Evolutionary conservation across 148 eudicot genomes (phyloP).

Genomic region (Nepenthes gracilis): DNA sequence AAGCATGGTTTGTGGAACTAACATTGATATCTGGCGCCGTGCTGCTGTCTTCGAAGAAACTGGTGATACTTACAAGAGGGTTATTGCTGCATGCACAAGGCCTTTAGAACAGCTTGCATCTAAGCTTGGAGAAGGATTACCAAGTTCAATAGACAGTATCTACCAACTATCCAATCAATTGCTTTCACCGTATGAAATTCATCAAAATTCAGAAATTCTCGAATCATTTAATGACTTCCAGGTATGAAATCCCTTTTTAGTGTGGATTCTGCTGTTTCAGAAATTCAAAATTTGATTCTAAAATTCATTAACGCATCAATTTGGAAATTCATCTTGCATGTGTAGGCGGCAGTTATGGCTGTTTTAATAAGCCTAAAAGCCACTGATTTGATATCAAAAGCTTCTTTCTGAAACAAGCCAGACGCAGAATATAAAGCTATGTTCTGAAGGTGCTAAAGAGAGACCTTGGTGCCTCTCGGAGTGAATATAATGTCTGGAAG

Average conservation of each 20-base stretch:
- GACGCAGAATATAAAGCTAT: no score
- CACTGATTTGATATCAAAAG: not conserved
- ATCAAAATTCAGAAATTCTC: slow-evolving; percentile 29
- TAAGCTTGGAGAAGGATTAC: slow-evolving; percentile 51
- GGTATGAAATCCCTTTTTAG: slow-evolving; percentile 22
- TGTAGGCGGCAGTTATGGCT: no score
- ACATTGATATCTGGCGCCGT: slow-evolving; percentile 80
- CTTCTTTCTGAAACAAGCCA: not conserved
- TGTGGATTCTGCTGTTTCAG: not conserved
- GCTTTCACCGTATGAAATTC: slow-evolving; percentile 36
- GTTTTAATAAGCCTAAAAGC: no score
- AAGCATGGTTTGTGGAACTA: slow-evolving; percentile 79
- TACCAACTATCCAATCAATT: slow-evolving; percentile 57
- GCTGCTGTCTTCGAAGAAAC: slow-evolving; percentile 92
- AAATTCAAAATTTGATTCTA: no score
- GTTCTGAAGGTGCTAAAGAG: no score
- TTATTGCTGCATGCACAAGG: slow-evolving; percentile 51
- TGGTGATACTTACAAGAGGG: slow-evolving; percentile 85
- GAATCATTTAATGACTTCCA: slow-evolving; percentile 69
- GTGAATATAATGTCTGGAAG: no score
- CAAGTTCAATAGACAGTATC: slow-evolving; percentile 33
- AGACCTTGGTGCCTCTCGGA: no score
- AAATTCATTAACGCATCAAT: no score
- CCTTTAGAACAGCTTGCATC: slow-evolving; percentile 65
- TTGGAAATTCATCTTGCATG: no score